phyloP scores from a whole-genome alignment of 768 basidiomycete species.

The Lyophyllum semitale region DNA sequence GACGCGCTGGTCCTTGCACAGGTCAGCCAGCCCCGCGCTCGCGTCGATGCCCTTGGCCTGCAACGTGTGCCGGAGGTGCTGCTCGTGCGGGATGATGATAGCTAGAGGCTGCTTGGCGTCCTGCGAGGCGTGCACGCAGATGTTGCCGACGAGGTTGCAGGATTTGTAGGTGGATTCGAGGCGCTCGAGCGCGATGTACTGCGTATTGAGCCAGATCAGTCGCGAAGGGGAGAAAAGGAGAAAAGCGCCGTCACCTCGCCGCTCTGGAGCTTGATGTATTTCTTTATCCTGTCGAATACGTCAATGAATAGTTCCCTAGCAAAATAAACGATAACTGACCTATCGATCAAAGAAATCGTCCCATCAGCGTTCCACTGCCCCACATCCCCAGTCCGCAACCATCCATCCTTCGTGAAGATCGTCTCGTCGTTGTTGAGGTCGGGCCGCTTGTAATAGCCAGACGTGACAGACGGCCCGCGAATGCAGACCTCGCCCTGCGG shows the following conservation, averaged over 20 bases:
- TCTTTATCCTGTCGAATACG: slow-evolving; percentile 27
- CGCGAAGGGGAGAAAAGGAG: not conserved
- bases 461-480: slow-evolving; percentile 82
- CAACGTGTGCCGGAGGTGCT: slow-evolving; percentile 61
- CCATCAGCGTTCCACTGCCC: slow-evolving; percentile 95
- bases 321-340: slow-evolving; percentile 46
- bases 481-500: slow-evolving; percentile 90
- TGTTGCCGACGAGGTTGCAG: slow-evolving; percentile 74
- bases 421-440: slow-evolving; percentile 84
- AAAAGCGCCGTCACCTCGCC: slow-evolving; percentile 17
- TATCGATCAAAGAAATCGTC: slow-evolving; percentile 85
- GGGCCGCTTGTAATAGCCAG: slow-evolving; percentile 88
- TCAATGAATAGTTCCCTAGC: slow-evolving; percentile 19
- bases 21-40: slow-evolving; percentile 37
- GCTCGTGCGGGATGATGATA: slow-evolving; percentile 80
- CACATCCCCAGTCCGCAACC: slow-evolving; percentile 93
- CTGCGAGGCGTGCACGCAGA: slow-evolving; percentile 77
- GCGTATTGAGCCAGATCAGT: not conserved
- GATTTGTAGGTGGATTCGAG: slow-evolving; percentile 89
- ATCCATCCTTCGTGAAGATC: slow-evolving; percentile 89
- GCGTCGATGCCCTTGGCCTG: slow-evolving; percentile 15
- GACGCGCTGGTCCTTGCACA: slow-evolving; percentile 61
- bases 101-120: slow-evolving; percentile 84
- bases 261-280: slow-evolving; percentile 23
- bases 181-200: slow-evolving; percentile 91